phyloP scores from a whole-genome alignment of 169 alveolate genomes.

The Plasmodium coatneyi region DNA sequence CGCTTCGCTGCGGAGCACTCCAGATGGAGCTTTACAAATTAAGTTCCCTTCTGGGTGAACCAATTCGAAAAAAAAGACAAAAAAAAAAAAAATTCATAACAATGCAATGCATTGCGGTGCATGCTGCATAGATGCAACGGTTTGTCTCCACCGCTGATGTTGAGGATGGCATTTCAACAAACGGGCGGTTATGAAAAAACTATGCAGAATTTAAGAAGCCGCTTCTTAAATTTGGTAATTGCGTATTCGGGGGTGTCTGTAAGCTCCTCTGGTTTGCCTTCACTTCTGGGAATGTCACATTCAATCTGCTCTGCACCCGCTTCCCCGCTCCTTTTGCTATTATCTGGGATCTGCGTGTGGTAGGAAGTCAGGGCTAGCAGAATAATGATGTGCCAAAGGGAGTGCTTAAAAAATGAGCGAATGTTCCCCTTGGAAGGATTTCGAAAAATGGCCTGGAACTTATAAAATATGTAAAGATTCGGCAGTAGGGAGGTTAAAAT shows the following conservation, averaged over 20 bases:
- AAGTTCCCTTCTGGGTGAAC: background rate
- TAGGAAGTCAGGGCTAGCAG: slow-evolving; percentile 78
- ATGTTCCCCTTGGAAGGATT: background rate
- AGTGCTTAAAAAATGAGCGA: slow-evolving; percentile 56
- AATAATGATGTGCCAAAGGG: slow-evolving; percentile 82
- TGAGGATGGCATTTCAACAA: background rate
- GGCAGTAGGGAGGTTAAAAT: slow-evolving; percentile 77
- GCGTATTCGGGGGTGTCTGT: slow-evolving; percentile 8
- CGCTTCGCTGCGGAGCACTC: background rate
- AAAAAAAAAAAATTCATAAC: background rate
- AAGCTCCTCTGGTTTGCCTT: background rate
- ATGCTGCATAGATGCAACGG: background rate
- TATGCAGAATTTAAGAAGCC: slow-evolving; percentile 53
- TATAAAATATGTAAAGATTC: slow-evolving; percentile 63
- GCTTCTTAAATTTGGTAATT: slow-evolving; percentile 68
- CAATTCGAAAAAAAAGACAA: background rate
- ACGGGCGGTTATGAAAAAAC: slow-evolving; percentile 18
- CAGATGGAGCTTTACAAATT: background rate
- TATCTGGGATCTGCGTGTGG: slow-evolving; percentile 76
- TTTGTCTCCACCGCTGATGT: background rate
- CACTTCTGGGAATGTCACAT: background rate
- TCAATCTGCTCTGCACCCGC: background rate
- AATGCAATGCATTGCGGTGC: background rate
- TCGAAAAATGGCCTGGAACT: slow-evolving; percentile 37
- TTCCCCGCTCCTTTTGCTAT: background rate